phyloP scores from a whole-genome alignment of 2,329 filamentous ascomycete species.

The Hypoxylon sp. region DNA sequence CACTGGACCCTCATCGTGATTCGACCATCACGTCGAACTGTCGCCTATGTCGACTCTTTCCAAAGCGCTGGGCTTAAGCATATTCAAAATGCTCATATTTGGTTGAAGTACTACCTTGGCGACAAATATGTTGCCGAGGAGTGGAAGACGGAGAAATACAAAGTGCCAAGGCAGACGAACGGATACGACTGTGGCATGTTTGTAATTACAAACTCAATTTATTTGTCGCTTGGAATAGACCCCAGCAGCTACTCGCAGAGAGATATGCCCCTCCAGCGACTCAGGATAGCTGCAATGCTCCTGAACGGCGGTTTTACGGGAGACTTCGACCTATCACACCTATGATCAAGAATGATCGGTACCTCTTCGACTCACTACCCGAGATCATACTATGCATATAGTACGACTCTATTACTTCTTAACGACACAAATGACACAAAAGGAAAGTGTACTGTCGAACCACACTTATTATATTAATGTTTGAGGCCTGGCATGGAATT shows the following conservation, averaged over 20 bases:
- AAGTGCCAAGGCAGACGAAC: slow-evolving; percentile 73
- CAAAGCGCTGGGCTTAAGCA: slow-evolving; percentile 60
- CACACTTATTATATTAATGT: slow-evolving; percentile 21
- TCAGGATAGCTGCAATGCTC: slow-evolving; percentile 74
- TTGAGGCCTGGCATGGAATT: slow-evolving; percentile 2
- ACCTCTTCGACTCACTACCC: neutral
- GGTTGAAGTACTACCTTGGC: slow-evolving; percentile 70
- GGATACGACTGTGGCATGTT: slow-evolving; percentile 84
- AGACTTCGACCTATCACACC: slow-evolving; percentile 66
- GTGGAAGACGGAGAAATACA: slow-evolving; percentile 70
- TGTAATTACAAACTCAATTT: slow-evolving; percentile 80
- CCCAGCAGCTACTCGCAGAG: slow-evolving; percentile 64
- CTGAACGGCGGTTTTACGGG: slow-evolving; percentile 76
- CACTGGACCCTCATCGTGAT: slow-evolving; percentile 84
- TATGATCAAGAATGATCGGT: slow-evolving; percentile 49
- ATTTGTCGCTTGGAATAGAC: slow-evolving; percentile 68
- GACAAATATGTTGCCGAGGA: slow-evolving; percentile 68
- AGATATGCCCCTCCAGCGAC: slow-evolving; percentile 72
- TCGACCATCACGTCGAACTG: slow-evolving; percentile 69
- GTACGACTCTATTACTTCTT: slow-evolving; percentile 8
- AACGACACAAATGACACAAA: neutral
- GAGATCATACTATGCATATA: neutral
- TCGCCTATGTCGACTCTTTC: slow-evolving; percentile 80
- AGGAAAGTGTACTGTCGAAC: neutral
- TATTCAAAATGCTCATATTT: slow-evolving; percentile 63